Evolutionary conservation across 176 grass and related monocot species (phyloP), one percentile per base, ranked within the genome.

Genomic region (Dactylis glomerata): DNA sequence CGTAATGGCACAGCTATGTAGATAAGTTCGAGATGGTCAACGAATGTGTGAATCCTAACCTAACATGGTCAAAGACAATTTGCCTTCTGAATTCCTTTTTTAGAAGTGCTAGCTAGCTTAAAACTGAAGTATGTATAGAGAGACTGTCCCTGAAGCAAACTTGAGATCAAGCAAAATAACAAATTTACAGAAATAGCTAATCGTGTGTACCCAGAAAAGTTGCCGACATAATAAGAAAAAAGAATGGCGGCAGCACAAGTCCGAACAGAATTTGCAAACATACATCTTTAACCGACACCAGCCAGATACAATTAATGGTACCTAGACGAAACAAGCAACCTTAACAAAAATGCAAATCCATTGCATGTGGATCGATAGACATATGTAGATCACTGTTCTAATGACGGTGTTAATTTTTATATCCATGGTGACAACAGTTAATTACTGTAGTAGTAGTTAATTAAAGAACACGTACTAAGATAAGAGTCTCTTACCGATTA

Each of bases 11-110:
- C 38, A 69, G 32, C 10, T 26, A 16, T 5, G 11, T 23, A 24
- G 50, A 71, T 34, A 86, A 59, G 64, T 28, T 10, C 19, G 14
- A 14, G 37, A 24, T 42, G 82, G 61, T 85, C 77, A 81, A 81
- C 38, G 38, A 36, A 36, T 85, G 59, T 19, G 87, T 23, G 77
- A 85, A 81, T 67, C n/a, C 68, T 47, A 68, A 84, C 47, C 8
- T 40, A 5, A 57, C 55, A 23, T 12, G 3, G 22, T 76, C 69
- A 75, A 85, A 76, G 16, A 59, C 49, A 81, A 89, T 23, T 23
- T 73, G 10, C 5, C 5, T 0, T 15, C 6, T 20, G 26, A 69
- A 61, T 17, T 31, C 4, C 42, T 11, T 26, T 17, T 12, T 5
- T 3, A 27, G 10, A 27, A 73, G 11, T 24, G 7, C 37, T 26